Evolutionary conservation across 1,139 yeast genomes (phyloP), one percentile per base, ranked within the genome.

Genomic region (Zhuliangozyma parablackwelliae): DNA sequence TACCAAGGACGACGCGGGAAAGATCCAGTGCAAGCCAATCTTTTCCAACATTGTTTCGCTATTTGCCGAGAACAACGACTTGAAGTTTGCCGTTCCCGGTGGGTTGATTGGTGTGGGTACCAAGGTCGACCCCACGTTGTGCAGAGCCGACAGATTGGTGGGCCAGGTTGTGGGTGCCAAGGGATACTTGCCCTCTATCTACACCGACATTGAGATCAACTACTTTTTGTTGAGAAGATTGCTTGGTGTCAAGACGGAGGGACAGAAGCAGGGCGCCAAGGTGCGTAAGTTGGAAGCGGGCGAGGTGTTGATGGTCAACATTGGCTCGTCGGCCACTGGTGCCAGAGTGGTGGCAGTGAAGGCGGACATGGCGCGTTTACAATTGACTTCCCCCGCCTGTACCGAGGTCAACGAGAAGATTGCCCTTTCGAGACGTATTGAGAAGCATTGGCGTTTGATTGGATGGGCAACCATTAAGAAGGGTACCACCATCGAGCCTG

Each of bases 41-140:
- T 87, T 86, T 69, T 89, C 97, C 40, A 82, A 88, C 56, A 89
- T 94, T 57, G 92, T 88, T 35, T 85, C 97, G 16, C 75, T 94
- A 51, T 90, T 90, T 62, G 98, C 99, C 41, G 99, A 94, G 68
- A 90, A 92, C 66, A 94, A 94, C 57, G 97, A 90, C 63, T 80
- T 94, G 66, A 92, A 92, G 63, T 94, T 92, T 57, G 99, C 99
- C 37, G 98, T 94, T 55, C 99, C 99, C 34, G 99, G 99, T 80
- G 99, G 99, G 49, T 79, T 94, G 61, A 94, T 94, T 56, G 99
- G 99, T 78, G 97, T 94, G 41, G 99, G 99, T 72, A 92, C 98
- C 40, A 87, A 88, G 68, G 96, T 94, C 49, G 98, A 94, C 65
- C 99, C 99, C 45, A 92, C 98, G 7, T 74, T 94, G 54, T 94